phyloP scores from a whole-genome alignment of 176 grass and related monocot species.

The Cymbopogon citratus region DNA sequence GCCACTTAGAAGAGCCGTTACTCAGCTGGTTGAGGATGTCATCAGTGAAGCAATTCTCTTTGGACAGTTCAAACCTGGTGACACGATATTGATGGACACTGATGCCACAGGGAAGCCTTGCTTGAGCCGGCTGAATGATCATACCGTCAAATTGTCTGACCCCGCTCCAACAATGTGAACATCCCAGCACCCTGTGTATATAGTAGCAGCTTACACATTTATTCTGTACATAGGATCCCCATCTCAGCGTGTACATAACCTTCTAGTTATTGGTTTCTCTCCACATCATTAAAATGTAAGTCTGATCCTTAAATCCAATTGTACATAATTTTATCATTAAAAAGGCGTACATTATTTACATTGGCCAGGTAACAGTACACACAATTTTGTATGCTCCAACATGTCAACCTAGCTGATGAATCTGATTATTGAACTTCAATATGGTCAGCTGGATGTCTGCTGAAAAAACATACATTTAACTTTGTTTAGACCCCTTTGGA shows the following conservation, averaged over 20 bases:
- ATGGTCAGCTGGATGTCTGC: background rate
- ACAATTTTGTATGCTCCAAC: background rate
- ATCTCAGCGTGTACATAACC: constrained; percentile 28
- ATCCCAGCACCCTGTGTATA: constrained; percentile 4
- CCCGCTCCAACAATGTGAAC: constrained; percentile 43
- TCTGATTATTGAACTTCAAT: background rate
- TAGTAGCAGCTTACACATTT: constrained; percentile 18
- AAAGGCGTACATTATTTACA: background rate
- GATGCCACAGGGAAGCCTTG: constrained; percentile 70
- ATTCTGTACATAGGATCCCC: constrained; percentile 25
- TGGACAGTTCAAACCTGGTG: constrained; percentile 64
- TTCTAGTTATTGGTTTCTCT: background rate
- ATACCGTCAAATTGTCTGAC: constrained; percentile 66
- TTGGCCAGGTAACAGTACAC: background rate
- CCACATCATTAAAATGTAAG: constrained; percentile 19
- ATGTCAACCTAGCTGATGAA: background rate
- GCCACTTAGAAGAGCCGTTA: constrained; percentile 70
- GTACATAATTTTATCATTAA: constrained; percentile 22
- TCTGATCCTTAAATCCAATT: constrained; percentile 14
- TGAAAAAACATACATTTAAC: background rate
- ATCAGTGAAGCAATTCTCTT: constrained; percentile 85
- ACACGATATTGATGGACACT: constrained; percentile 70
- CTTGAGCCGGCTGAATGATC: constrained; percentile 43
- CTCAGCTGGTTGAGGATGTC: constrained; percentile 73
- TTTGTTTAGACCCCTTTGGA: no score